Evolutionary conservation across 495 filamentous ascomycete genomes (phyloP).

Genomic region (Gamarada debralockiae): DNA sequence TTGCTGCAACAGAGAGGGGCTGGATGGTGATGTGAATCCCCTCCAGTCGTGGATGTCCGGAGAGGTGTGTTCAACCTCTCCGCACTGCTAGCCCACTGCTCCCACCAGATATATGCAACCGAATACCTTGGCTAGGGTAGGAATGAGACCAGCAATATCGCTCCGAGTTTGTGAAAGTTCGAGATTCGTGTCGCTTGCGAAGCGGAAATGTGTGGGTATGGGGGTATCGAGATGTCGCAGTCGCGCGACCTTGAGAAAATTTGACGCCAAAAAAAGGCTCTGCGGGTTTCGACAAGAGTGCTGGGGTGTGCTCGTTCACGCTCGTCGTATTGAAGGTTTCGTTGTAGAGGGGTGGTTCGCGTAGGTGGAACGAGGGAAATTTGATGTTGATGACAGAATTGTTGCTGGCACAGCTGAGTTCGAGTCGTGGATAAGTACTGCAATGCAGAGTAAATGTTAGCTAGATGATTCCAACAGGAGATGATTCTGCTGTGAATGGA

Average conservation of each 20-base stretch:
- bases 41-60: constrained; percentile 28
- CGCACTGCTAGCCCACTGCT: constrained; percentile 22
- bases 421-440: neutral
- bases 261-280: neutral
- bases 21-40: constrained; percentile 19
- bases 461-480: constrained; percentile 3
- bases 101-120: constrained; percentile 7
- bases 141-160: neutral
- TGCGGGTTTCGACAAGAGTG: neutral
- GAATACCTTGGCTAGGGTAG: neutral
- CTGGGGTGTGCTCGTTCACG: neutral
- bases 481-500: constrained; percentile 1
- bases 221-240: neutral
- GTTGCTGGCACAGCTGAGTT: constrained; percentile 9
- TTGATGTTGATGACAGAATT: constrained; percentile 12
- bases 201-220: neutral
- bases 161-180: neutral
- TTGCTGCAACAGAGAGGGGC: constrained; percentile 4
- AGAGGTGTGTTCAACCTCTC: constrained; percentile 33
- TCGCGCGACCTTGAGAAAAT: neutral
- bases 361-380: constrained; percentile 6
- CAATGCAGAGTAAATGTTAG: constrained; percentile 13
- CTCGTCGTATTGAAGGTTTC: neutral
- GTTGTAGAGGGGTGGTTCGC: constrained; percentile 1
- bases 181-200: neutral